Evolutionary conservation across 768 basidiomycete species (phyloP).

Genomic region (Auriscalpium vulgare): DNA sequence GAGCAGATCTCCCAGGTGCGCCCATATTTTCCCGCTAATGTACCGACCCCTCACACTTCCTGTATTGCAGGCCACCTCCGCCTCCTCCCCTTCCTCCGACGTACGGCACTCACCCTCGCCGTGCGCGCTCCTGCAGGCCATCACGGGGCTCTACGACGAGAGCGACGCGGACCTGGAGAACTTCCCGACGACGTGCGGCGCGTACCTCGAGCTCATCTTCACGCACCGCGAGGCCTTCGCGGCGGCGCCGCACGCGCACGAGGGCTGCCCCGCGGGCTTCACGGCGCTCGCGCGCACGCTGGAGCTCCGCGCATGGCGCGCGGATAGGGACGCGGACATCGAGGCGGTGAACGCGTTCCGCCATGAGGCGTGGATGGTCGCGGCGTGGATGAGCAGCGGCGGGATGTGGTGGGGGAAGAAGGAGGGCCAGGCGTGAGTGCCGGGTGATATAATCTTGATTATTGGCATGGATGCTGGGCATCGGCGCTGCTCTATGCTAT

Average conservation of each 20-base stretch:
- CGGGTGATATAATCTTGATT: background rate
- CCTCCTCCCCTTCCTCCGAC: constrained; percentile 16
- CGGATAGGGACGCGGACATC: constrained; percentile 60
- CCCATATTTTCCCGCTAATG: background rate
- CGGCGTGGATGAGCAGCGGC: constrained; percentile 15
- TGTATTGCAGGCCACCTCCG: constrained; percentile 9
- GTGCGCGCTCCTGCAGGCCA: constrained; percentile 25
- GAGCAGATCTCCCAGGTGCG: constrained; percentile 12
- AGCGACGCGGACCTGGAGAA: constrained; percentile 18
- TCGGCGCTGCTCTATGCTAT: background rate
- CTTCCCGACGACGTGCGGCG: constrained; percentile 56
- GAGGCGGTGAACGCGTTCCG: constrained; percentile 65
- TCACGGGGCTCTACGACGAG: constrained; percentile 16
- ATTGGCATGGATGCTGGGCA: background rate
- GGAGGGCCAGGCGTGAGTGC: background rate
- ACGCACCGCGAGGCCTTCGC: constrained; percentile 64
- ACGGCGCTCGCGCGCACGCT: constrained; percentile 57
- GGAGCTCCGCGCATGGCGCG: constrained; percentile 59
- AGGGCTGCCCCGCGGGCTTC: constrained; percentile 54
- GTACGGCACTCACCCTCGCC: background rate
- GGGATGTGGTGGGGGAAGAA: constrained; percentile 12
- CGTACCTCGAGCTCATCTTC: constrained; percentile 72
- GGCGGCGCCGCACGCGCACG: constrained; percentile 56
- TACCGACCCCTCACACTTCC: background rate
- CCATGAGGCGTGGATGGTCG: constrained; percentile 59